These are phyloP conservation scores for Flaveria linearis DNA, from an alignment of 129 eudicot species.

Conservation along the genomic window DNA sequence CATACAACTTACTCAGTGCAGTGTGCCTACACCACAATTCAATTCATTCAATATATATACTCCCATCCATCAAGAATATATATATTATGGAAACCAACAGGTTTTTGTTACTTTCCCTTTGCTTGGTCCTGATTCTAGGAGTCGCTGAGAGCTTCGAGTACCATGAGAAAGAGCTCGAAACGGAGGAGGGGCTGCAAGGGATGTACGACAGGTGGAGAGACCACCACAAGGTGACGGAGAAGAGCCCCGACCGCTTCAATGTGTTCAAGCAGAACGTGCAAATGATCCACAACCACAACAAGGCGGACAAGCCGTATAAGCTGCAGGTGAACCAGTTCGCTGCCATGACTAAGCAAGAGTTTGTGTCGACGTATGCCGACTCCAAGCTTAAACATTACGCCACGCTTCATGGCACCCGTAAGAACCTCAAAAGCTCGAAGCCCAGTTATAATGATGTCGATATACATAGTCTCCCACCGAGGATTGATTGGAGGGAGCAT, in stretches of 20 bases:
- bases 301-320: constrained; percentile 67
- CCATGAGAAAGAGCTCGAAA: constrained; percentile 62
- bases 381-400: neutral
- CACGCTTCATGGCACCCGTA: neutral
- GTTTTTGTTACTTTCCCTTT: constrained; percentile 35
- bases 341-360: constrained; percentile 65
- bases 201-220: constrained; percentile 72
- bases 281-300: constrained; percentile 55
- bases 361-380: constrained; percentile 44
- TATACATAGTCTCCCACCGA: constrained; percentile 40
- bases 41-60: neutral
- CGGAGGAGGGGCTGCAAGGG: constrained; percentile 52
- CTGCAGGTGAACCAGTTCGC: constrained; percentile 67
- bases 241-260: constrained; percentile 44
- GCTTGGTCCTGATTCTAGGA: constrained; percentile 39
- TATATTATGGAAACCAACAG: constrained; percentile 34
- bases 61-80: neutral
- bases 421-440: too few species aligned
- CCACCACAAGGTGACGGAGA: constrained; percentile 56
- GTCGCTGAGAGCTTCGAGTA: constrained; percentile 50
- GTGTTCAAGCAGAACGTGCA: constrained; percentile 57
- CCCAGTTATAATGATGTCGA: neutral
- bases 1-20: neutral
- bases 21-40: neutral
- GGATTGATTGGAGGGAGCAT: constrained; percentile 61